phyloP scores from a whole-genome alignment of 805 yeast species.

The Komagataella kurtzmanii region DNA sequence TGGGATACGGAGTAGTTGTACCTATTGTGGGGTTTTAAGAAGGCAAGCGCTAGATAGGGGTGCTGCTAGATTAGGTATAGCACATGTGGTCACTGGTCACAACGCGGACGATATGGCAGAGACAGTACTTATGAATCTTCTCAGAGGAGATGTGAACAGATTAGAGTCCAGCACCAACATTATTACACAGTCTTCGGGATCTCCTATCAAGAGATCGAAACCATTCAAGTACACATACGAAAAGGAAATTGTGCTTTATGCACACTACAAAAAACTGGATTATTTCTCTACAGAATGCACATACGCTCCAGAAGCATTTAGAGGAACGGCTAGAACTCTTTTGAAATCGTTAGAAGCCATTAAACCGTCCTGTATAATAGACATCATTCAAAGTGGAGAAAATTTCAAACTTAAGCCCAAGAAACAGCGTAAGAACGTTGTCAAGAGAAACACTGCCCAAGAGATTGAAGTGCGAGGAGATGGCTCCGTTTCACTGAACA shows the following conservation, averaged over 20 bases:
- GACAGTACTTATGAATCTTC: constrained; percentile 85
- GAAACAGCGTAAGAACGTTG: constrained; percentile 26
- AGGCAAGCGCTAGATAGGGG: constrained; percentile 96
- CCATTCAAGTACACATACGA: constrained; percentile 95
- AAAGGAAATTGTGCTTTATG: constrained; percentile 93
- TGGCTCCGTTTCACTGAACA: constrained; percentile 41
- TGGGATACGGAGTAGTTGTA: constrained; percentile 87
- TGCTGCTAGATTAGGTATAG: constrained; percentile 71
- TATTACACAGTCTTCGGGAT: constrained; percentile 68
- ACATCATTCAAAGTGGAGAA: constrained; percentile 91
- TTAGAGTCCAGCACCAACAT: constrained; percentile 80
- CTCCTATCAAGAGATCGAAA: constrained; percentile 87
- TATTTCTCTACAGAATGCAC: constrained; percentile 96
- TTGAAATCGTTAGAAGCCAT: constrained; percentile 84
- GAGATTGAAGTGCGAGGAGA: constrained; percentile 45
- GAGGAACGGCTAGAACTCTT: constrained; percentile 92
- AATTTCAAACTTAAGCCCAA: constrained; percentile 53
- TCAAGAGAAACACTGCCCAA: constrained; percentile 11
- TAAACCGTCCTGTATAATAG: constrained; percentile 87
- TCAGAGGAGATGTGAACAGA: constrained; percentile 94
- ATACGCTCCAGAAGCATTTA: constrained; percentile 95
- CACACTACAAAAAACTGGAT: constrained; percentile 90
- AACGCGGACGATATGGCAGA: constrained; percentile 99
- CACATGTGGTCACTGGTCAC: constrained; percentile 95
- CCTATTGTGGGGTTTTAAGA: constrained; percentile 95